Percentiles rank a stretch among this genome's conserved stretches.
These are phyloP conservation scores for Setaria italica DNA, from an alignment of 202 grass and related monocot genomes.

Conservation along the genomic window DNA sequence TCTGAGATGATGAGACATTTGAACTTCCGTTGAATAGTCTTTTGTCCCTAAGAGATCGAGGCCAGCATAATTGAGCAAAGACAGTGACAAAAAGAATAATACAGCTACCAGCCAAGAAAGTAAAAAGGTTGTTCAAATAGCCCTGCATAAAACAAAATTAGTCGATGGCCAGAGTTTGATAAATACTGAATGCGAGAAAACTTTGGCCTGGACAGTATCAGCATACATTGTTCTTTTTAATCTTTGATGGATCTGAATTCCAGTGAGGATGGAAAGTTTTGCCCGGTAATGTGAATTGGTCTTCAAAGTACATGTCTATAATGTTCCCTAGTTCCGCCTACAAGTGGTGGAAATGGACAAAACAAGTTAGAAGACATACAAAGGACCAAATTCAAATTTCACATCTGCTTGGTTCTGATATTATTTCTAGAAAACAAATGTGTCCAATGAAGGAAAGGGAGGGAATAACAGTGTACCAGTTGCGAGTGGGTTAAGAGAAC, in stretches of 20 bases:
- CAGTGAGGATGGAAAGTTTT: conserved; percentile 69
- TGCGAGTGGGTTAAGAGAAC: conserved; percentile 84
- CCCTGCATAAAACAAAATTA: conserved; percentile 53
- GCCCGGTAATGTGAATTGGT: conserved; percentile 71
- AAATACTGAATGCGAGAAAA: conserved; percentile 1
- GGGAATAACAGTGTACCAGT: conserved; percentile 73
- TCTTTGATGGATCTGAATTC: conserved; percentile 58
- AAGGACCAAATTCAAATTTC: conserved; percentile 4
- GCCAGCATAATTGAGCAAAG: conserved; percentile 62
- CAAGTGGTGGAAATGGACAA: conserved; percentile 23
- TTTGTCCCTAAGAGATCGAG: conserved; percentile 48
- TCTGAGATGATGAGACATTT: conserved; percentile 51
- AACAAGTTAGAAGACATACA: conserved; percentile 35
- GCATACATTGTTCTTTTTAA: conserved; percentile 69
- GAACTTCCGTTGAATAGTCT: conserved; percentile 53
- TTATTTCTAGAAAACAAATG: neutral
- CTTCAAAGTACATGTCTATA: conserved; percentile 97
- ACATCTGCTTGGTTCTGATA: neutral
- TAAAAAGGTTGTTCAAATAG: conserved; percentile 63
- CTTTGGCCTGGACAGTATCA: conserved; percentile 10
- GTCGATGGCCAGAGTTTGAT: neutral
- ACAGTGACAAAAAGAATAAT: conserved; percentile 65
- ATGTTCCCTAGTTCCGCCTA: conserved; percentile 79
- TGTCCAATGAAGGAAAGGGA: conserved; percentile 15
- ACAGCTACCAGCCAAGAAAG: conserved; percentile 62